Evolutionary conservation across 441 rosid species (phyloP), one percentile per base, ranked within the genome.

Genomic region (Gossypium trilobum): DNA sequence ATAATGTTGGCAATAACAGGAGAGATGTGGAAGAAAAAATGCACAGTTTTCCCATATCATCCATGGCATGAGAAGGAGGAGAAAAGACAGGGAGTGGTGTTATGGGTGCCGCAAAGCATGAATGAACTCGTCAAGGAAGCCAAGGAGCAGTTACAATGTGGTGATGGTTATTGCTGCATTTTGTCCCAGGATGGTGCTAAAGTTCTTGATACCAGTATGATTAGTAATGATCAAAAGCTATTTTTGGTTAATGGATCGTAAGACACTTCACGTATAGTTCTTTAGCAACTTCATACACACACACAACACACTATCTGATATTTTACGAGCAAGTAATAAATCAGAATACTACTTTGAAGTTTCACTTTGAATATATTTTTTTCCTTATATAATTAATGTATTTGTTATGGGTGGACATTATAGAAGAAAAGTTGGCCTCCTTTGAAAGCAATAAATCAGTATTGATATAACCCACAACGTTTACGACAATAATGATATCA

Each of bases 51-150:
- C 65, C 80, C 87, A 0, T 87, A 78, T 80, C 86, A 83, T 33
- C 91, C 93, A 2, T 74, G 84, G 84, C 88, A 84, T 73, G 42
- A 72, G 0, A 56, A 70, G 66, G 87, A 85, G 74, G 68, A 76
- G 75, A 81, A 75, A 80, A 85, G 79, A 77, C 71, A 75, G 0
- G 97, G 95, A 51, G 73, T 88, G 48, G 84, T 87, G 1, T 27
- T 87, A 56, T 87, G 95, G 95, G 88, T 91, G 68, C 92, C 97
- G 4, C 50, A 70, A 74, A 87, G 80, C 77, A 80, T 90, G 74
- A 87, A 88, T 44, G 90, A 87, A 61, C 90, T 92, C 19, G 69
- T 87, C 5, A 77, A 64, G 68, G 77, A 50, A 4, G 92, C 95
- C 2, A 73, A 52, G 5, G 84, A 77, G 69, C 78, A 77, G 65